Base-by-base conservation (phyloP, 2,329 filamentous ascomycete genomes). In the Stachybotrys chlorohalonatus region DNA sequence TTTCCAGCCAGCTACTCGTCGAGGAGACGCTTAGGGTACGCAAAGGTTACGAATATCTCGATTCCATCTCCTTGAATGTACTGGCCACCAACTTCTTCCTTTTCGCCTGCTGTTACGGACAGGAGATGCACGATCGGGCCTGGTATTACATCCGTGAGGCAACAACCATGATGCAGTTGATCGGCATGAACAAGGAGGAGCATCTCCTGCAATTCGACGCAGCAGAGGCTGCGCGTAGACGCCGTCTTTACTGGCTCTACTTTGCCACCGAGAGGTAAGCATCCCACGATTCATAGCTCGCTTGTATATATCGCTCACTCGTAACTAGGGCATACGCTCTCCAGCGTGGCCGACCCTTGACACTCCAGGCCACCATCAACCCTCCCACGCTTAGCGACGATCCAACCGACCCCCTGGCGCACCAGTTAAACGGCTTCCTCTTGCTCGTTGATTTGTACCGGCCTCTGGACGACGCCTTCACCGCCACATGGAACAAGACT, bases 101-200 rank as follows among this genome's bases (percentile, higher is more conserved):
- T 31, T 91, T 89, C 62, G 86, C 82, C 45, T 86, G 85, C 55
- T 83, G 86, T 66, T 86, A 87, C 57, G 85, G 83, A 45, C 73
- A 89, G 50, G 86, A 90, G 58, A 77, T 85, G 66, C 86, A 91
- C 66, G 84, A 87, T 58, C 84, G 85, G 67, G 88, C 87, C 1
- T 93, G 89, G 88, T 91, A 85, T 64, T 84, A 90, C 66, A 74
- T 93, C 9, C 83, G 88, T 31, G 89, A 94, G 69, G 86, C 87
- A 6, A 86, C 84, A 1, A 91, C 88, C 6, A 75, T 93, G 68
- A 77, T 80, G 31, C 78, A 83, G 61, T 79, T 86, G 62, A 68
- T 75, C 31, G 77, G 76, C 53, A 80, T 86, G 80, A 75, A 79
- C 63, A 82, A 82, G 66, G 84, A 86, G 62, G 79, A 83, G 24